Evolutionary conservation across 345 rosid genomes (phyloP).

Genomic region (Microcos paniculata): DNA sequence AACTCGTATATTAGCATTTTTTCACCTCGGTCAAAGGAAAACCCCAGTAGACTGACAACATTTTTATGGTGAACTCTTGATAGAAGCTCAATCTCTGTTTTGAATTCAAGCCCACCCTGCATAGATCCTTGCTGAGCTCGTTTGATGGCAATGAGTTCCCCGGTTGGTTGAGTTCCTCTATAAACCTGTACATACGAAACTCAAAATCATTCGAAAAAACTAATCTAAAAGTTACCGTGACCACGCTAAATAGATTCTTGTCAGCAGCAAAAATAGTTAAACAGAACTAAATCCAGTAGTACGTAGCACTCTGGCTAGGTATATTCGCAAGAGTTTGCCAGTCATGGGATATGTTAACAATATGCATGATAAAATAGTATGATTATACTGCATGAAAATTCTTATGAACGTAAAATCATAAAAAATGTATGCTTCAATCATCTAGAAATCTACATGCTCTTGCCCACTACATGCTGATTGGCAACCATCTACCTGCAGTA

Average conservation of each 20-base stretch:
- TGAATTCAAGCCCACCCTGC: constrained; percentile 84
- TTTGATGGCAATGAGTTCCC: constrained; percentile 66
- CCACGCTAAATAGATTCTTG: background rate
- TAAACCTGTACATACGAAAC: constrained; percentile 52
- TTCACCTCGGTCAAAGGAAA: constrained; percentile 70
- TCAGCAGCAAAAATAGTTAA: background rate
- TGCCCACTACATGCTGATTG: background rate
- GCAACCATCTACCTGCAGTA: background rate
- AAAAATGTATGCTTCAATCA: background rate
- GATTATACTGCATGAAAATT: background rate
- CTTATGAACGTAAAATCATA: background rate
- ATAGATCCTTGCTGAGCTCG: constrained; percentile 79
- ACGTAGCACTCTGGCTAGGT: too few species aligned
- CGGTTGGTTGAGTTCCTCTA: constrained; percentile 56
- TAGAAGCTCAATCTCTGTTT: constrained; percentile 85
- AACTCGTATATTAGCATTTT: constrained; percentile 77
- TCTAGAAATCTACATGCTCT: background rate
- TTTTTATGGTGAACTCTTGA: constrained; percentile 89
- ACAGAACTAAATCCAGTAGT: background rate
- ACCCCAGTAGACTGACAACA: constrained; percentile 68
- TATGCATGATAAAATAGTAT: background rate
- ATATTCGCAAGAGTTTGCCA: background rate
- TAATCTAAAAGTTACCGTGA: background rate
- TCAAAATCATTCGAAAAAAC: constrained; percentile 4
- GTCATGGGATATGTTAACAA: background rate